Conservation (phyloP, 305 asterid genomes). For the Fraxinus dipetala region DNA sequence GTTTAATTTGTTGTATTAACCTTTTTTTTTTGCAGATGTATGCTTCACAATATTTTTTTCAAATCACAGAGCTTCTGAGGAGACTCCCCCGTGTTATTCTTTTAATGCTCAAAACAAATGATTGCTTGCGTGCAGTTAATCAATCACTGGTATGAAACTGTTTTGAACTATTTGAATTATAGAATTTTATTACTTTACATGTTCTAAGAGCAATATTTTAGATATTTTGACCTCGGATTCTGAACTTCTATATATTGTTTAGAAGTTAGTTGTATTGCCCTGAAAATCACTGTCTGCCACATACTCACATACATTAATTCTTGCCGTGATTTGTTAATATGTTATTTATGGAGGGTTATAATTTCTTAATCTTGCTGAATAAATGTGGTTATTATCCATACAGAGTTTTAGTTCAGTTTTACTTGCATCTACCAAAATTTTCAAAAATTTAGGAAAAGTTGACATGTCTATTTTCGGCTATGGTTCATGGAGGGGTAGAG, state of each 20-base stretch:
- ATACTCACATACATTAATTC: not conserved
- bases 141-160: constrained; percentile 63
- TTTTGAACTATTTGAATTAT: not conserved
- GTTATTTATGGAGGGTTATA: not conserved
- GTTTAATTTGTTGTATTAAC: not conserved
- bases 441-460: not conserved
- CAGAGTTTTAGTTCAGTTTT: not conserved
- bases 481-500: not conserved
- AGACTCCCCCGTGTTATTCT: constrained; percentile 95
- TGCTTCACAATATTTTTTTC: constrained; percentile 81
- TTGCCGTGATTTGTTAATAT: not conserved
- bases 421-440: not conserved
- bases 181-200: not conserved
- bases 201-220: not conserved
- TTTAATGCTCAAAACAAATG: constrained; percentile 91
- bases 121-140: constrained; percentile 87
- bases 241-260: no score
- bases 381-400: not conserved
- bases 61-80: constrained; percentile 84
- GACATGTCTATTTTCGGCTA: not conserved
- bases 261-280: not conserved
- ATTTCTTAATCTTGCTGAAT: not conserved
- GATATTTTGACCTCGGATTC: not conserved
- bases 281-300: not conserved
- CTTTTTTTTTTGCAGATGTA: constrained; percentile 57